Conservation (phyloP, 192 early-diverging fungal genomes). For the Coemansia sp. region DNA sequence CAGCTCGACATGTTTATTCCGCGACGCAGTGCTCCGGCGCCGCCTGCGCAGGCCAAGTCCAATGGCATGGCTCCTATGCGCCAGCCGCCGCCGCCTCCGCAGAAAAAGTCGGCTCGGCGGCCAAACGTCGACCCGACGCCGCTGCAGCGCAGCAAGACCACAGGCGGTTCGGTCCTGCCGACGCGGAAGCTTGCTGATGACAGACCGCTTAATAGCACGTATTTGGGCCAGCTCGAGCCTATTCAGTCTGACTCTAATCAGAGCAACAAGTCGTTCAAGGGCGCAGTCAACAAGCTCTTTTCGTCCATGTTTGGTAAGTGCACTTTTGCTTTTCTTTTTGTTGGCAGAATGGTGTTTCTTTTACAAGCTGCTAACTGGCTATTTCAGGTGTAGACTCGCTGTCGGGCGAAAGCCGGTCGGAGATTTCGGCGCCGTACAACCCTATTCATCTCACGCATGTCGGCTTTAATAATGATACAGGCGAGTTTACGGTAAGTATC, state of each 20-base stretch:
- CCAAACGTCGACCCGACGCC: conserved; percentile 20
- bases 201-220: conserved; percentile 53
- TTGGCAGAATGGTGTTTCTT: not conserved
- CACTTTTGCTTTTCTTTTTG: not conserved
- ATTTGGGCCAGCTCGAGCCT: conserved; percentile 55
- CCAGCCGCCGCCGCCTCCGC: conserved; percentile 42
- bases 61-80: conserved; percentile 27
- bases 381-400: conserved; percentile 54
- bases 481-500: conserved; percentile 81
- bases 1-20: conserved; percentile 50
- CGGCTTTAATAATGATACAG: conserved; percentile 94
- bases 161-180: conserved; percentile 32
- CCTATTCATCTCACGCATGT: conserved; percentile 97
- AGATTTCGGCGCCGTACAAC: conserved; percentile 95
- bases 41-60: conserved; percentile 20
- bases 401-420: conserved; percentile 71
- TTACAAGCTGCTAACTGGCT: not conserved
- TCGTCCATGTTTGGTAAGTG: conserved; percentile 56
- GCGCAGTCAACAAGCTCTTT: conserved; percentile 55
- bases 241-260: conserved; percentile 38
- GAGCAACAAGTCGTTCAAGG: conserved; percentile 55
- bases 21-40: conserved; percentile 52
- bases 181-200: conserved; percentile 54
- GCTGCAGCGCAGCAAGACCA: conserved; percentile 56
- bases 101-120: conserved; percentile 49